phyloP scores from a whole-genome alignment of 768 basidiomycete genomes.

The Mycena leptocephala region DNA sequence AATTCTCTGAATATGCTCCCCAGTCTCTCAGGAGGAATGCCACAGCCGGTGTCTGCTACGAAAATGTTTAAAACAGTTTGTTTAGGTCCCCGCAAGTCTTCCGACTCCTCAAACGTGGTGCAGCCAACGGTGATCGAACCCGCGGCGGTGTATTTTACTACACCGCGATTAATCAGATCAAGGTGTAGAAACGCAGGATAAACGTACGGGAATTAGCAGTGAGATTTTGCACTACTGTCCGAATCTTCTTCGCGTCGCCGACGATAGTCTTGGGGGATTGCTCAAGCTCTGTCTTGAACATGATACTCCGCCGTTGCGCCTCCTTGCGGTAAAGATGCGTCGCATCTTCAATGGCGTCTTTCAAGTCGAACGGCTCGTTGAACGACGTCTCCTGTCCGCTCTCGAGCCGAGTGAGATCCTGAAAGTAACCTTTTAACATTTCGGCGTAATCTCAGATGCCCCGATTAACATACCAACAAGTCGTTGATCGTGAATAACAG shows the following conservation, averaged over 20 bases:
- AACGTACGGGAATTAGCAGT: slow-evolving; percentile 81
- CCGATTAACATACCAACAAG: slow-evolving; percentile 65
- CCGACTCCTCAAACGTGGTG: slow-evolving; percentile 65
- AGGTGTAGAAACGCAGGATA: neutral
- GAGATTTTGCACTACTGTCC: slow-evolving; percentile 84
- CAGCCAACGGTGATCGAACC: slow-evolving; percentile 78
- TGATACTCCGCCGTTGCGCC: slow-evolving; percentile 72
- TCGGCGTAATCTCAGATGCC: neutral
- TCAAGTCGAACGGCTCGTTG: slow-evolving; percentile 84
- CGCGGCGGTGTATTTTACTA: slow-evolving; percentile 80
- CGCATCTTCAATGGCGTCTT: slow-evolving; percentile 73
- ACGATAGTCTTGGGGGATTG: slow-evolving; percentile 74
- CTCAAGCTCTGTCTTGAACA: slow-evolving; percentile 71
- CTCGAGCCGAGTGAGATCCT: slow-evolving; percentile 86
- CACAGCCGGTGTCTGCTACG: slow-evolving; percentile 82
- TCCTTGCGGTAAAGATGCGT: slow-evolving; percentile 76
- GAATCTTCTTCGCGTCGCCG: slow-evolving; percentile 82
- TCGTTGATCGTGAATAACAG: slow-evolving; percentile 90
- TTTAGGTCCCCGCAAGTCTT: slow-evolving; percentile 65
- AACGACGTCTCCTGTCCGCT: slow-evolving; percentile 82
- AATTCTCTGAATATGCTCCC: slow-evolving; percentile 87
- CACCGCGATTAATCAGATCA: neutral
- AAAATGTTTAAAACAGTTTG: slow-evolving; percentile 78
- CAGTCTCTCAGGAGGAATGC: slow-evolving; percentile 76
- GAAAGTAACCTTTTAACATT: neutral